These are phyloP conservation scores for Kluyveromyces lactis DNA, from an alignment of 805 yeast species.

Conservation along the genomic window DNA sequence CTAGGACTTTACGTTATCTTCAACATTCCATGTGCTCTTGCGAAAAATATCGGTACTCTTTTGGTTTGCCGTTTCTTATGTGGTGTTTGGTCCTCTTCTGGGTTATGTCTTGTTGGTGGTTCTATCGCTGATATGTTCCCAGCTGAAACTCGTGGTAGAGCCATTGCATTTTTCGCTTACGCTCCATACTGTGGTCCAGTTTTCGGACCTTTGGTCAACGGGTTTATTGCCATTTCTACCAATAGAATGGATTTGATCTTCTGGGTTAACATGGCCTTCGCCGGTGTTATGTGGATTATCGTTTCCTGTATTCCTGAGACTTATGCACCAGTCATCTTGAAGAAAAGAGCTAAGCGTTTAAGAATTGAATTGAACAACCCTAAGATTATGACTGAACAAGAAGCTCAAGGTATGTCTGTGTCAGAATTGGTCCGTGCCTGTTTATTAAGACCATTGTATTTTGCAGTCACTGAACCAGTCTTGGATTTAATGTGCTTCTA, in stretches of 20 bases:
- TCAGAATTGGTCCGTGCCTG: slow-evolving; percentile 65
- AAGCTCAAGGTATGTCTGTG: slow-evolving; percentile 66
- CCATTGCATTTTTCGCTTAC: slow-evolving; percentile 85
- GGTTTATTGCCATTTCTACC: slow-evolving; percentile 72
- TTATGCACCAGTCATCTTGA: slow-evolving; percentile 73
- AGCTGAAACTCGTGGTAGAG: slow-evolving; percentile 74
- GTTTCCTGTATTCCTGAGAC: slow-evolving; percentile 77
- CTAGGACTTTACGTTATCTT: slow-evolving; percentile 66
- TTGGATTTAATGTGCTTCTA: slow-evolving; percentile 75
- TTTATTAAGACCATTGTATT: slow-evolving; percentile 71
- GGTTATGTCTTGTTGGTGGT: slow-evolving; percentile 82
- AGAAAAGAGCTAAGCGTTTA: slow-evolving; percentile 52
- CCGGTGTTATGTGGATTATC: slow-evolving; percentile 72
- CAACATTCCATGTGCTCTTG: slow-evolving; percentile 80
- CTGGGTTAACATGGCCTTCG: slow-evolving; percentile 91
- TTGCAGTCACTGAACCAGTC: slow-evolving; percentile 75
- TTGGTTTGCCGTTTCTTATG: slow-evolving; percentile 78
- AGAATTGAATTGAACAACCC: slow-evolving; percentile 76
- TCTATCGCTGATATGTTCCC: slow-evolving; percentile 84
- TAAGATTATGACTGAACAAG: slow-evolving; percentile 88
- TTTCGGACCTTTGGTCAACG: slow-evolving; percentile 80
- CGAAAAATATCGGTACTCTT: slow-evolving; percentile 74
- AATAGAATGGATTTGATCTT: slow-evolving; percentile 59
- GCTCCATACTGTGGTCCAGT: slow-evolving; percentile 94
- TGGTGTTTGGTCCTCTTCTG: slow-evolving; percentile 81